Conservation (phyloP, 2,329 filamentous ascomycete species). For the Fonsecaea monophora region DNA sequence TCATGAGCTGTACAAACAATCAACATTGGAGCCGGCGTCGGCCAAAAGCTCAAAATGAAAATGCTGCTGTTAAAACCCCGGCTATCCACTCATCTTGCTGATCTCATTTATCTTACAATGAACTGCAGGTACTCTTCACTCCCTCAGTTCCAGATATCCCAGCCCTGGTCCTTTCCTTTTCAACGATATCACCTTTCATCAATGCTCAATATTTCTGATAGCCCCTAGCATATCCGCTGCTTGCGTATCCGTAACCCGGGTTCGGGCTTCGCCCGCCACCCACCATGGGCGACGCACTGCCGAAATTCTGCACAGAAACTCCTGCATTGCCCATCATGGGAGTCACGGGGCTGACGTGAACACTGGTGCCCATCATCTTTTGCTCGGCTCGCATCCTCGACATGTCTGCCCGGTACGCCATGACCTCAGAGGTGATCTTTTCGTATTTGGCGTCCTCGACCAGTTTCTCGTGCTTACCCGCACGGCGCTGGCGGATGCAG, state of each 20-base stretch:
- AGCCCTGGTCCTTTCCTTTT: background rate
- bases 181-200: slow-evolving; percentile 4
- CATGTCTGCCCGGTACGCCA: slow-evolving; percentile 42
- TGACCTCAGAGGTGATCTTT: slow-evolving; percentile 47
- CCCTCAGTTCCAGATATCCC: background rate
- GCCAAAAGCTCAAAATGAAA: slow-evolving; percentile 11
- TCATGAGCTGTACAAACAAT: slow-evolving; percentile 6
- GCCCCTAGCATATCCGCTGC: slow-evolving; percentile 22
- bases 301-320: slow-evolving; percentile 18
- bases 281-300: slow-evolving; percentile 33
- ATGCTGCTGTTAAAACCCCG: background rate
- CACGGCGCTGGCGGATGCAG: slow-evolving; percentile 58
- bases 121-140: background rate
- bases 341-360: slow-evolving; percentile 16
- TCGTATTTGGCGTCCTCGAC: slow-evolving; percentile 57
- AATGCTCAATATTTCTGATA: slow-evolving; percentile 32
- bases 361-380: slow-evolving; percentile 22
- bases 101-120: slow-evolving; percentile 17
- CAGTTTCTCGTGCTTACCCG: slow-evolving; percentile 57
- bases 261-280: slow-evolving; percentile 24
- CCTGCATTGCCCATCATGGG: slow-evolving; percentile 33
- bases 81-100: slow-evolving; percentile 5
- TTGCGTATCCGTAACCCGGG: slow-evolving; percentile 24
- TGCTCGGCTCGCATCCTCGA: slow-evolving; percentile 33
- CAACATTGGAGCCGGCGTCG: slow-evolving; percentile 2